A percentile compares a stretch with the other conserved stretches of the same genome.
Conservation (phyloP, 352 stramenopile species). For the Phytopythium helicoides region DNA sequence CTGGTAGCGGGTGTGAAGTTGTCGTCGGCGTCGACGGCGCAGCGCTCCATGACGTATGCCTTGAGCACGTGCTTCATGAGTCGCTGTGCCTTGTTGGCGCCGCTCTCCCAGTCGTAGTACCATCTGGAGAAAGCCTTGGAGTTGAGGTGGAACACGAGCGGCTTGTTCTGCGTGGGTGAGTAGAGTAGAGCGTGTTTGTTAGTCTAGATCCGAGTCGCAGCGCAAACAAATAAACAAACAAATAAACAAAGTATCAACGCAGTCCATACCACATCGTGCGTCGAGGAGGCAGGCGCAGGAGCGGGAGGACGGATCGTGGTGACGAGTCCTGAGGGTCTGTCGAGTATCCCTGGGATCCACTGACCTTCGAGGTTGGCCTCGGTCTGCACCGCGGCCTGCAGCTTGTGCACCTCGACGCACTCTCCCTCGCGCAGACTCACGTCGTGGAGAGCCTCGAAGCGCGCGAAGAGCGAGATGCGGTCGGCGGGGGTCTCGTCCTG, state of each 20-base stretch:
- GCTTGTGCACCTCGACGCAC: conserved; percentile 36
- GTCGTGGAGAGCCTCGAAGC: conserved; percentile 36
- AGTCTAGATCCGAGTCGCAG: too few species aligned
- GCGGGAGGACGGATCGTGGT: conserved; percentile 8
- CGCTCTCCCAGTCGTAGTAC: conserved; percentile 81
- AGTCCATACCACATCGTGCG: too few species aligned
- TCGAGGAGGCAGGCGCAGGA: too few species aligned
- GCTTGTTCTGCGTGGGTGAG: conserved; percentile 12
- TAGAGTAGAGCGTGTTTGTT: too few species aligned
- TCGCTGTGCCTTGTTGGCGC: conserved; percentile 61
- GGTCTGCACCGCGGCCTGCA: conserved; percentile 35
- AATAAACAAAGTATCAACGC: too few species aligned
- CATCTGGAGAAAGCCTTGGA: conserved; percentile 38
- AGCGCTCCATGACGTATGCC: conserved; percentile 49
- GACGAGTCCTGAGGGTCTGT: conserved; percentile 36
- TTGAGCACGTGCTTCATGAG: conserved; percentile 67
- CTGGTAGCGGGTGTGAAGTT: conserved; percentile 23
- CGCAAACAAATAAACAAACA: too few species aligned
- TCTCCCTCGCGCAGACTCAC: conserved; percentile 39
- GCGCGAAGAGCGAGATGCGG: conserved; percentile 25
- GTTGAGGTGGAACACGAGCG: conserved; percentile 57
- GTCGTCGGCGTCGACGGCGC: conserved; percentile 30
- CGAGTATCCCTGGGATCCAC: conserved; percentile 53
- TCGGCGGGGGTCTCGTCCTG: conserved; percentile 11
- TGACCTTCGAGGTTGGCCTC: conserved; percentile 55